Evolutionary conservation across 129 eudicot genomes (phyloP).

Genomic region (Flaveria linearis): DNA sequence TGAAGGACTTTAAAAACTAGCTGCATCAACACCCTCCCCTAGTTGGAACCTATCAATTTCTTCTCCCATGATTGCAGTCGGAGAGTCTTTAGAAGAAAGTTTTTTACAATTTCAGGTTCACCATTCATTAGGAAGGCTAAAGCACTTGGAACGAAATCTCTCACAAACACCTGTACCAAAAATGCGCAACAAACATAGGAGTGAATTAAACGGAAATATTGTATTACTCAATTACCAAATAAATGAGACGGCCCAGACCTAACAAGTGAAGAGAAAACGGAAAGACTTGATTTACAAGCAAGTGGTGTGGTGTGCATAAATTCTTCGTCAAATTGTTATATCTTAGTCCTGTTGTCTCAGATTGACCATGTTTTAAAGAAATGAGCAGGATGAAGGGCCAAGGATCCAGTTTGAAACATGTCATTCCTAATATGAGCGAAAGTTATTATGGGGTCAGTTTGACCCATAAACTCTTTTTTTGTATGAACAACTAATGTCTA

Average conservation of each 20-base stretch:
- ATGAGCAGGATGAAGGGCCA: background rate
- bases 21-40: constrained; percentile 99
- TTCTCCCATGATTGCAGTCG: constrained; percentile 98
- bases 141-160: constrained; percentile 95
- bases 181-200: too few relatives aligned
- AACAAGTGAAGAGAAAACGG: too few relatives aligned
- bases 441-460: background rate
- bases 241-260: too few relatives aligned
- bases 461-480: background rate
- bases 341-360: too few relatives aligned
- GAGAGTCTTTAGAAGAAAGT: constrained; percentile 84
- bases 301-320: too few relatives aligned
- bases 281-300: too few relatives aligned
- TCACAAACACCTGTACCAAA: constrained; percentile 58
- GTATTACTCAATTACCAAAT: background rate
- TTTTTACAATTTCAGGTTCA: constrained; percentile 89
- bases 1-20: constrained; percentile 95
- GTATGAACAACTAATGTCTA: background rate
- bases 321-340: too few relatives aligned
- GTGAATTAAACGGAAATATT: too few relatives aligned
- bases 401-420: background rate
- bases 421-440: background rate
- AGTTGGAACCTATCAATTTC: constrained; percentile 80
- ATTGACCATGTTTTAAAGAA: too few relatives aligned
- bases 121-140: constrained; percentile 94